Evolutionary conservation across 805 yeast genomes (phyloP).

Genomic region (Ogataea minuta): DNA sequence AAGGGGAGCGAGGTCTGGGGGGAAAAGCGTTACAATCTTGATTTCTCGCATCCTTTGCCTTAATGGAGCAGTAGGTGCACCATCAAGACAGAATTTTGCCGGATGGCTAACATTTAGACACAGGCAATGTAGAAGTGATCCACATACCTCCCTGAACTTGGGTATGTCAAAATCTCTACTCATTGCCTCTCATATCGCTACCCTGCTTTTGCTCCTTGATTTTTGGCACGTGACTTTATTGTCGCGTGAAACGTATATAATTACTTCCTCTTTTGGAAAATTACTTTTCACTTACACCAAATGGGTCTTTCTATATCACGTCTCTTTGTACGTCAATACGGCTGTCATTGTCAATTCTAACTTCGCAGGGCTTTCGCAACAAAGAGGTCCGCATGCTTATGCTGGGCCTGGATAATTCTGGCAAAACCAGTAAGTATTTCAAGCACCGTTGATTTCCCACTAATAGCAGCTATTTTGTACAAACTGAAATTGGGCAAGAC

Average conservation of each 20-base stretch:
- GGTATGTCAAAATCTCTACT: too few relatives aligned
- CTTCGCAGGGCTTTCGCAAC: constrained; percentile 18
- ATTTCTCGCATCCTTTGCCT: background rate
- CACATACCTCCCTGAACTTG: too few relatives aligned
- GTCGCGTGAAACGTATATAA: constrained; percentile 1
- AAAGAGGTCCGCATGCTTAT: constrained; percentile 59
- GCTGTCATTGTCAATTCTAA: background rate
- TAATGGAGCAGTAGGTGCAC: too few relatives aligned
- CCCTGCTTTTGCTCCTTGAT: background rate
- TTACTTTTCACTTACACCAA: background rate
- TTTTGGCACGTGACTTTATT: background rate
- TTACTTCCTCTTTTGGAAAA: constrained; percentile 3
- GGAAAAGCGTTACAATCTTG: background rate
- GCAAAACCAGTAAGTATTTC: constrained; percentile 60
- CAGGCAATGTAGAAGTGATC: too few relatives aligned
- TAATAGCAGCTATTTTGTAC: constrained; percentile 61
- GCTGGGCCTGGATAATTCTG: constrained; percentile 93
- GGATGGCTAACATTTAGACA: too few relatives aligned
- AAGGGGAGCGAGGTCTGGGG: too few relatives aligned
- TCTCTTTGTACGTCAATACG: constrained; percentile 18
- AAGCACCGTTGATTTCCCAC: background rate
- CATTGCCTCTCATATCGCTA: background rate
- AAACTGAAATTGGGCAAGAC: constrained; percentile 76
- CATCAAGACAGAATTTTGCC: too few relatives aligned
- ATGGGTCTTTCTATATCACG: constrained; percentile 27